Evolutionary conservation across 1,139 yeast species (phyloP).

Genomic region (Saccharomycopsis crataegensis): DNA sequence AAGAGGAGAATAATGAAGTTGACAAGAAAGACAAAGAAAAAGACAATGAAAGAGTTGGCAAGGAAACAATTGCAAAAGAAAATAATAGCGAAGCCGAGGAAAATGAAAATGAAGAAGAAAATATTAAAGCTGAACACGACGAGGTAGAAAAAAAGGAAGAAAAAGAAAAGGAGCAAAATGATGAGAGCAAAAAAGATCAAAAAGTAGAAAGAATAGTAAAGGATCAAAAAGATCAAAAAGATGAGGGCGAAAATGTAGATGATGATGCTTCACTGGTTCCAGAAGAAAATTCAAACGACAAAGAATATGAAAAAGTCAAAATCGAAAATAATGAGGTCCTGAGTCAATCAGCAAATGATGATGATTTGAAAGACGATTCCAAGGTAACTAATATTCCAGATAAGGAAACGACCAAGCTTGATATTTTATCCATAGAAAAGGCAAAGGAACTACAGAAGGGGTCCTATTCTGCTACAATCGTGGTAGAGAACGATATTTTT

Average conservation of each 20-base stretch:
- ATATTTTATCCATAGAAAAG: not conserved
- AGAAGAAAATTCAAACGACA: not conserved
- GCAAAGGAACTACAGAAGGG: not conserved
- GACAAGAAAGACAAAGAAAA: not conserved
- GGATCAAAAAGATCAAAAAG: not conserved
- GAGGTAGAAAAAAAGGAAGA: not conserved
- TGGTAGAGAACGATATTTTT: too few relatives aligned
- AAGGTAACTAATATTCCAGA: too few relatives aligned
- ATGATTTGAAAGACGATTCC: too few relatives aligned
- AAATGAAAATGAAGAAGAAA: not conserved
- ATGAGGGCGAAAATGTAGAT: not conserved
- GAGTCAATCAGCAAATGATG: too few relatives aligned
- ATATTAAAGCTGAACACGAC: not conserved
- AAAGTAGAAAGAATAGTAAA: not conserved
- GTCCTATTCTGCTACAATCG: not conserved
- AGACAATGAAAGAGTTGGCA: not conserved
- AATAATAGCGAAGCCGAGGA: not conserved
- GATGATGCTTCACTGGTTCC: not conserved
- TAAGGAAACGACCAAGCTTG: too few relatives aligned
- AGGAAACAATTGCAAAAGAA: not conserved
- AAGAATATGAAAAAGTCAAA: too few relatives aligned
- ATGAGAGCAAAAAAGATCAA: not conserved
- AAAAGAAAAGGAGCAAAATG: not conserved
- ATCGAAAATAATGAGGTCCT: too few relatives aligned
- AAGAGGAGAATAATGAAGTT: not conserved